These are phyloP conservation scores for Camelina hispida DNA, from an alignment of 345 rosid genomes.

Conservation along the genomic window DNA sequence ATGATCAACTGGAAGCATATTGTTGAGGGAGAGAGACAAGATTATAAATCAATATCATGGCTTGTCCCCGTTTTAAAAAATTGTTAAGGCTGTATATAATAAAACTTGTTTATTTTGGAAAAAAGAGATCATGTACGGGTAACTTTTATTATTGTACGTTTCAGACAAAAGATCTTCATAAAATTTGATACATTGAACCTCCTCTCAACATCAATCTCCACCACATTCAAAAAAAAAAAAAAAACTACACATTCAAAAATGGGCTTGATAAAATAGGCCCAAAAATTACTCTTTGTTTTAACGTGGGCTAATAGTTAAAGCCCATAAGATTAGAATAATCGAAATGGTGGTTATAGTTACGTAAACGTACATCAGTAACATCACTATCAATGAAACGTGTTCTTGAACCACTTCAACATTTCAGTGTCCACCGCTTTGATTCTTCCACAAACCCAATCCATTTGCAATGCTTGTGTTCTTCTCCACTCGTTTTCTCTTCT, in stretches of 20 bases:
- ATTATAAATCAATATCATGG: neutral
- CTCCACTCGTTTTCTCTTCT: conserved; percentile 34
- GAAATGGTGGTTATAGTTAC: conserved; percentile 1
- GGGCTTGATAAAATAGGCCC: neutral
- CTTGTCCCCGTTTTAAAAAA: neutral
- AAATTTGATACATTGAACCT: conserved; percentile 41
- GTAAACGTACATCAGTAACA: neutral
- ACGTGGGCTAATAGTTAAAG: neutral
- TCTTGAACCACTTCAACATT: neutral
- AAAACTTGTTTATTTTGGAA: neutral
- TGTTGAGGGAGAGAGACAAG: conserved; percentile 13
- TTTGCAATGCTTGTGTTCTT: conserved; percentile 12
- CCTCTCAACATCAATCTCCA: neutral
- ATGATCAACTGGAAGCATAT: conserved; percentile 12
- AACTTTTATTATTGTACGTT: conserved; percentile 19
- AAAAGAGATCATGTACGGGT: neutral
- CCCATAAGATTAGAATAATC: neutral
- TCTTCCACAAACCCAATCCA: neutral
- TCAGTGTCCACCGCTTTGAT: conserved; percentile 2
- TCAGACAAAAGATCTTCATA: conserved; percentile 30
- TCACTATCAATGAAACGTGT: neutral
- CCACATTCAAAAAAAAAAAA: neutral
- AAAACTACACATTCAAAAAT: neutral
- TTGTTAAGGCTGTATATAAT: neutral
- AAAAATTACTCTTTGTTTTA: neutral